Evolutionary conservation across 139 green algal genomes (phyloP).

Genomic region (Klebsormidium nitens): DNA sequence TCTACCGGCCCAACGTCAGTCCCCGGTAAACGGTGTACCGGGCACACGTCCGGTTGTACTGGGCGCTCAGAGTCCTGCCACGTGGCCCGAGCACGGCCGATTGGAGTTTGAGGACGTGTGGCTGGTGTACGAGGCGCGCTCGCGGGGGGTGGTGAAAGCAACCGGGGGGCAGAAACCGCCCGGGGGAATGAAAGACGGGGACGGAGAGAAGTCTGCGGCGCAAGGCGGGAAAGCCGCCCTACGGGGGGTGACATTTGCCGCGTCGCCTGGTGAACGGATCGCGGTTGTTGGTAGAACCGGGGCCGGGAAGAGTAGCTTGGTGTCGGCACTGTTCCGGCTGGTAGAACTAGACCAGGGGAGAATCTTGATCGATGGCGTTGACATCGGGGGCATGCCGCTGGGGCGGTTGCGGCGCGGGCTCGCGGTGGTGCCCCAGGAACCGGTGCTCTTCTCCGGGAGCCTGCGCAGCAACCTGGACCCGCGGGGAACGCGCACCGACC

Average conservation of each 20-base stretch:
- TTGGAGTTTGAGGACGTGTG: constrained; percentile 52
- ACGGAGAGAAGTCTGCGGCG: constrained; percentile 60
- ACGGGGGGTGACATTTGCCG: constrained; percentile 60
- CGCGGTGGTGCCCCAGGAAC: constrained; percentile 76
- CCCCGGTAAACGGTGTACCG: no score
- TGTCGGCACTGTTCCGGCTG: constrained; percentile 64
- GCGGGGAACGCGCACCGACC: no score
- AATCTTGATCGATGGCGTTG: constrained; percentile 38
- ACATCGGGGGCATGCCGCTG: constrained; percentile 39
- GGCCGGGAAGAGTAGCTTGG: constrained; percentile 55
- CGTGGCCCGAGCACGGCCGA: constrained; percentile 31
- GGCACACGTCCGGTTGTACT: no score
- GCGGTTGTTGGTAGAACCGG: constrained; percentile 69
- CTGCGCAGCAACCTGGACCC: constrained; percentile 38
- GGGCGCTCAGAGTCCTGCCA: neutral
- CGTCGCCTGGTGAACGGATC: constrained; percentile 54
- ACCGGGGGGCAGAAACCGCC: no score
- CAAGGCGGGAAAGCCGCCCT: constrained; percentile 70
- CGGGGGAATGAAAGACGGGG: no score
- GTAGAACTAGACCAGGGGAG: constrained; percentile 54
- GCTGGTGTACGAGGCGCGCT: constrained; percentile 73
- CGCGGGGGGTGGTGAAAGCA: no score
- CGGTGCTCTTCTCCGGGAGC: constrained; percentile 73
- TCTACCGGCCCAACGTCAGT: no score
- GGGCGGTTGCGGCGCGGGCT: constrained; percentile 56